These are phyloP conservation scores for Triticum monococcum DNA, from an alignment of 176 grass and related monocot species.

Conservation along the genomic window DNA sequence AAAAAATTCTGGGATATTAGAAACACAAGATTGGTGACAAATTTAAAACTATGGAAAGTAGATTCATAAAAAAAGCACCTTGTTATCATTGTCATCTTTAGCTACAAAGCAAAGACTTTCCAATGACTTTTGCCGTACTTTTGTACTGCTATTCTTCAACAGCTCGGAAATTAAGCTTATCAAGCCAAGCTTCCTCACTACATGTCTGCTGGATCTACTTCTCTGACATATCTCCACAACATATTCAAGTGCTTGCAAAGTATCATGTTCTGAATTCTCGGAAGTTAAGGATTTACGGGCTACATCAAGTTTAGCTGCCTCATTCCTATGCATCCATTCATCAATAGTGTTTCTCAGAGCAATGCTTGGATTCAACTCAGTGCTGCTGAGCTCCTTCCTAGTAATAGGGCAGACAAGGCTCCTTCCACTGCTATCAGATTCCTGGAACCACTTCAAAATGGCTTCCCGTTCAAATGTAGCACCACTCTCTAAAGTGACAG, in stretches of 20 bases:
- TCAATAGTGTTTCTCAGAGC: conserved; percentile 81
- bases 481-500: conserved; percentile 81
- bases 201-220: conserved; percentile 54
- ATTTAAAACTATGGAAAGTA: neutral
- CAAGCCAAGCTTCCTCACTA: conserved; percentile 59
- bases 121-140: conserved; percentile 63
- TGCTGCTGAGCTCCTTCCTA: conserved; percentile 63
- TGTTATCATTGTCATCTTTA: conserved; percentile 84
- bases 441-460: conserved; percentile 74
- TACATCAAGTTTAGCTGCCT: conserved; percentile 68
- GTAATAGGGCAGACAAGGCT: conserved; percentile 75
- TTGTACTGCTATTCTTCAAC: conserved; percentile 71
- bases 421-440: conserved; percentile 53
- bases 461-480: conserved; percentile 80
- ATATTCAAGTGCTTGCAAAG: conserved; percentile 67
- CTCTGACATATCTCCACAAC: conserved; percentile 65
- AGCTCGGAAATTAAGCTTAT: conserved; percentile 69
- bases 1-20: conserved; percentile 30
- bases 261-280: conserved; percentile 66
- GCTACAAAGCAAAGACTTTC: conserved; percentile 65
- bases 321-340: conserved; percentile 93
- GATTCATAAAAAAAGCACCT: conserved; percentile 45
- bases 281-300: conserved; percentile 53
- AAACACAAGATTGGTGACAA: conserved; percentile 5
- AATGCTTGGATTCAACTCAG: conserved; percentile 82